Conservation (phyloP, 2,329 filamentous ascomycete genomes). For the Claviceps sp. region DNA sequence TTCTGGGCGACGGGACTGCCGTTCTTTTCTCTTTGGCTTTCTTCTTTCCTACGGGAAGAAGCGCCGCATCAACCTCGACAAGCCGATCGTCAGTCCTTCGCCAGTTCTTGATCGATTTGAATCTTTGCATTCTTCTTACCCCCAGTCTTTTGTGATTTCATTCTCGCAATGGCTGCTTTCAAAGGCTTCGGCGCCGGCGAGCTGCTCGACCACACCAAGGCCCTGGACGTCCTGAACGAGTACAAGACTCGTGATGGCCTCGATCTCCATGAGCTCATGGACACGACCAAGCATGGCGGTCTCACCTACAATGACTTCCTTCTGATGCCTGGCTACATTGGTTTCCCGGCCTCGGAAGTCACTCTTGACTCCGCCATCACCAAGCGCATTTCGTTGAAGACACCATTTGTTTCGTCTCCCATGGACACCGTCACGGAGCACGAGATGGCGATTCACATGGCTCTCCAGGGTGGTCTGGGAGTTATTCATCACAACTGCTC, state of each 20-base stretch:
- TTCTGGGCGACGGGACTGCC: background rate
- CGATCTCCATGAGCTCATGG: slow-evolving; percentile 71
- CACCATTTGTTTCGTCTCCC: slow-evolving; percentile 90
- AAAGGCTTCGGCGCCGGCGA: slow-evolving; percentile 36
- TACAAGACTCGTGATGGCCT: slow-evolving; percentile 78
- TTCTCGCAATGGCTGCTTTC: slow-evolving; percentile 47
- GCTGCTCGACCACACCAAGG: slow-evolving; percentile 60
- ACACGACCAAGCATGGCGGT: slow-evolving; percentile 83
- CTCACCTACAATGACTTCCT: slow-evolving; percentile 99
- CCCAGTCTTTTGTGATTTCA: slow-evolving; percentile 13
- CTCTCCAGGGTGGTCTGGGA: slow-evolving; percentile 73
- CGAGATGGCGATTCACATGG: slow-evolving; percentile 98
- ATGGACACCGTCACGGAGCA: slow-evolving; percentile 99
- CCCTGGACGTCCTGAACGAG: slow-evolving; percentile 68
- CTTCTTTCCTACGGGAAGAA: slow-evolving; percentile 41
- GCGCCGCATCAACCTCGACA: slow-evolving; percentile 27
- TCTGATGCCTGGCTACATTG: slow-evolving; percentile 91
- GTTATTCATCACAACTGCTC: slow-evolving; percentile 99
- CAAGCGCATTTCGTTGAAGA: slow-evolving; percentile 91
- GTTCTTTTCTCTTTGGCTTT: slow-evolving; percentile 5
- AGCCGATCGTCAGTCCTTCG: slow-evolving; percentile 17
- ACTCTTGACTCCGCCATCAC: slow-evolving; percentile 82
- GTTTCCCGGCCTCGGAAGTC: slow-evolving; percentile 86
- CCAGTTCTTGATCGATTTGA: slow-evolving; percentile 12
- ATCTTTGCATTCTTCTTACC: slow-evolving; percentile 11